Conservation (phyloP, 176 grass and related monocot species). For the Poa pratensis region DNA sequence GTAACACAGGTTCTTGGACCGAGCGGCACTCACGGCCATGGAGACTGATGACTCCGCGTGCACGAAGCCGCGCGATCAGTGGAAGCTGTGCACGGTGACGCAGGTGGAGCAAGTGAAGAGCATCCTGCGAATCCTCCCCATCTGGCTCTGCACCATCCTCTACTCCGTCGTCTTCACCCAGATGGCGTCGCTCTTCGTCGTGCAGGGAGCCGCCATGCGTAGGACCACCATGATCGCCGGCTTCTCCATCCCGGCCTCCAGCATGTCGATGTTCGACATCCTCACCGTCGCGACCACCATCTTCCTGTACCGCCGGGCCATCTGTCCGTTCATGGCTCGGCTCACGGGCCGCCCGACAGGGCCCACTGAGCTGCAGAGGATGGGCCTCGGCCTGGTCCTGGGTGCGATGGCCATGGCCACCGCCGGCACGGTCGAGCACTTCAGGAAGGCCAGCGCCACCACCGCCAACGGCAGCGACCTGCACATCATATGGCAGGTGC, state of each 20-base stretch:
- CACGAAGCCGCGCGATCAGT: conserved; percentile 52
- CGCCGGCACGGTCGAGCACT: conserved; percentile 77
- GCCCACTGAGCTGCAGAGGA: conserved; percentile 77
- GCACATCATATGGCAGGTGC: conserved; percentile 90
- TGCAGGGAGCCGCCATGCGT: conserved; percentile 87
- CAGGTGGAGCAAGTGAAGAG: conserved; percentile 96
- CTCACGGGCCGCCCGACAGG: conserved; percentile 44
- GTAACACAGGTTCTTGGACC: conserved; percentile 65
- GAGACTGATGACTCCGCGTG: conserved; percentile 14
- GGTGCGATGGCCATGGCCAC: conserved; percentile 75
- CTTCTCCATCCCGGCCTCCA: conserved; percentile 77
- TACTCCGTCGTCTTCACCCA: conserved; percentile 99
- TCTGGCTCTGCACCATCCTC: conserved; percentile 97
- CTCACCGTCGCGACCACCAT: conserved; percentile 72
- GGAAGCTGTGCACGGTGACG: conserved; percentile 81
- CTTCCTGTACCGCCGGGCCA: conserved; percentile 72
- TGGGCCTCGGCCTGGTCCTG: conserved; percentile 81
- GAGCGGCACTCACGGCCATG: conserved; percentile 54
- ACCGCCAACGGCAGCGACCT: conserved; percentile 52
- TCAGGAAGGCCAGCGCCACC: conserved; percentile 46
- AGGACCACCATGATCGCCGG: conserved; percentile 43
- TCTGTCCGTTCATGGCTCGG: conserved; percentile 56
- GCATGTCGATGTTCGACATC: conserved; percentile 96
- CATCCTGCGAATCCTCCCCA: conserved; percentile 81
- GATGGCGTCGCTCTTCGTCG: conserved; percentile 96